Base-by-base conservation (phyloP, 2,329 filamentous ascomycete species). In the Furcasterigmium furcatum region DNA sequence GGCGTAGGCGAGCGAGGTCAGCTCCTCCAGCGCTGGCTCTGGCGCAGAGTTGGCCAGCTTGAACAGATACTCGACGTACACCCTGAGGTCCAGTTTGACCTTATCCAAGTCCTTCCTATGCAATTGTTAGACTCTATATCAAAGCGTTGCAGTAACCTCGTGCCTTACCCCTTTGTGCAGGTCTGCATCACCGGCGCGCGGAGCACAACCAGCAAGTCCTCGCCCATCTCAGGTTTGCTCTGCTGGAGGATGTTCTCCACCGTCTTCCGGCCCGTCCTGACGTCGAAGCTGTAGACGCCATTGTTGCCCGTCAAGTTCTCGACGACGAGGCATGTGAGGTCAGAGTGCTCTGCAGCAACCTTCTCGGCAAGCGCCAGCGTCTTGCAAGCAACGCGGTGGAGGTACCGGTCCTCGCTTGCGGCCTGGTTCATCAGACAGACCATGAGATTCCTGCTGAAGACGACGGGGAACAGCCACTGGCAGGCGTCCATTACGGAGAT, bases 361-460 rank as follows among this genome's bases (percentile, higher is more conserved):
- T 71, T 68, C 54, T 89, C 81, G 13, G 95, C 76, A 1, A 80
- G 72, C 55, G 87, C 87, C n/a, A 94, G 67, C 2, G 87, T 81
- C 58, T 88, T 88, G 42, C 84, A 72, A 3, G 92, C 89, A 36
- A 88, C 86, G 32, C 84, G 83, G 65, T 96, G 85, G 13, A 96
- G 73, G 56, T 88, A 91, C 18, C 88, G 79, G 53, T 92, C 87
- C 51, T 87, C 74, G 39, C 87, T 84, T 3, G 85, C 81, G 6
- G 91, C 80, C 58, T 95, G 89, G 61, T 95, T 94, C 65, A 89
- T 86, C 38, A 96, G 69, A 58, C 85, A 92, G 41, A 82, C 78
- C 67, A 95, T 83, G 19, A 96, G 71, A 56, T 96, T 95, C 50
- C 84, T 82, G 56, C 88, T 91, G 62, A 97, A 95, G 1, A 96